Evolutionary conservation across 192 early-diverging fungal genomes (phyloP), one percentile per base, ranked within the genome.

Genomic region (Coemansia sp.): DNA sequence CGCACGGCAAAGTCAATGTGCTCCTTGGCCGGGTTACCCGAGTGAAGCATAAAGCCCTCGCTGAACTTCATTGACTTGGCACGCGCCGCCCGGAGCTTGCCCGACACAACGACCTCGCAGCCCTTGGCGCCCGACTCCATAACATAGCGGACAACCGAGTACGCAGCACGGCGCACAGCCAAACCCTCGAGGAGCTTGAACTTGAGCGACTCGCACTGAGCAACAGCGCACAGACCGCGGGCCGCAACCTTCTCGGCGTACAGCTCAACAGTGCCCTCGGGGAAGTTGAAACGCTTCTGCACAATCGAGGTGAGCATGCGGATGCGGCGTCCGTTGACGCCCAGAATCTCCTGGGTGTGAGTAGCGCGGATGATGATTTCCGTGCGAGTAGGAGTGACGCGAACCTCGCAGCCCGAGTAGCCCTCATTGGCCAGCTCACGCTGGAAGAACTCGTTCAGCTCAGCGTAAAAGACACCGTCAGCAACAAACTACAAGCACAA

Each of bases 1-100:
- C 97, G 92, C 66, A 94, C 91, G 57, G 97, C 95, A 53, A 86
- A 84, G 88, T 97, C 94, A 77, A 98, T 95, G 82, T 87, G 95
- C 83, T 95, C 92, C 78, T 86, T 83, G 76, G 94, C 91, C 82
- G 97, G 97, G 83, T 97, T 91, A 86, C 97, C 97, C 79, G 95
- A 96, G 93, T 98, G 94, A 83, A 98, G 91, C 94, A 98, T 96
- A 90, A 98, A 97, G 68, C 97, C 97, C 74, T 97, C 95, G 80
- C 89, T 87, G 85, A 98, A 98, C 91, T 98, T 98, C 97, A 97
- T 97, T 59, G 97, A 88, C 93, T 98, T 98, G 83, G 97, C 97
- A 94, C 97, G 97, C 65, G 95, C 95, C 82, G 91, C 97, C 85
- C 97, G 95, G 71, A 98, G 90, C 91, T 98, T 98, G 68, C 97